Base-by-base conservation (phyloP, 768 basidiomycete species). In the Cyclocybe aegerita region DNA sequence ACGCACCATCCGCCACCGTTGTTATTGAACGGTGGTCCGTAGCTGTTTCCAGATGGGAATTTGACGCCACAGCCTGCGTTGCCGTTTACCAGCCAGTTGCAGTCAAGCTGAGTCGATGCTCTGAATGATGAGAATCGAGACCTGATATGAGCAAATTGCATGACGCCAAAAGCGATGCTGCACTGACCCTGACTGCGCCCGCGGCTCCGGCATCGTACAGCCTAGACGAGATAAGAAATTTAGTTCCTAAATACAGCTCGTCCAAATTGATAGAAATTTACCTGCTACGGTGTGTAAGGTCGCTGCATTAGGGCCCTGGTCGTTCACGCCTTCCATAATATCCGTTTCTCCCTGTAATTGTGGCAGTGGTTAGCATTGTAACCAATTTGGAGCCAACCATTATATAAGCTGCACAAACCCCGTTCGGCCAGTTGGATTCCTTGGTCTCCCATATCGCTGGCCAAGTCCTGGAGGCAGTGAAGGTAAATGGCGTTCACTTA, bases 1-100 rank as follows among this genome's bases (percentile, higher is more conserved):
- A 64, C 72, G 46, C 59, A 85, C 79, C 78, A 85, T 50, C 84
- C 83, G 9, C 83, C 85, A 15, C 81, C 79, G 35, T 72, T 73
- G 37, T 52, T 58, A 56, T 87, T 86, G 70, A 86, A 84, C 0
- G 67, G 49, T 4, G 82, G 77, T 1, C 84, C 85, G 59, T 75
- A 86, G 66, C 77, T 81, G 43, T 72, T 64, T 1, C 68, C 43
- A 12, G 65, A 60, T 8, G 61, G 59, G 30, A 69, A 64, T 29
- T 60, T 65, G 16, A 69, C 68, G 7, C 58, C 57, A 48, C 68
- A 69, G 6, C 58, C 58, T 4, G 58, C 55, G 46, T 60, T 60
- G 33, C 14, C 54, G 39, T 60, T 57, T 9, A 53, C 53, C 12
- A 48, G 37, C 36, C 48, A 55, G 17, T 60, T 45, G 35, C 58